Evolutionary conservation across 768 basidiomycete species (phyloP).

Genomic region (Mycena venus): DNA sequence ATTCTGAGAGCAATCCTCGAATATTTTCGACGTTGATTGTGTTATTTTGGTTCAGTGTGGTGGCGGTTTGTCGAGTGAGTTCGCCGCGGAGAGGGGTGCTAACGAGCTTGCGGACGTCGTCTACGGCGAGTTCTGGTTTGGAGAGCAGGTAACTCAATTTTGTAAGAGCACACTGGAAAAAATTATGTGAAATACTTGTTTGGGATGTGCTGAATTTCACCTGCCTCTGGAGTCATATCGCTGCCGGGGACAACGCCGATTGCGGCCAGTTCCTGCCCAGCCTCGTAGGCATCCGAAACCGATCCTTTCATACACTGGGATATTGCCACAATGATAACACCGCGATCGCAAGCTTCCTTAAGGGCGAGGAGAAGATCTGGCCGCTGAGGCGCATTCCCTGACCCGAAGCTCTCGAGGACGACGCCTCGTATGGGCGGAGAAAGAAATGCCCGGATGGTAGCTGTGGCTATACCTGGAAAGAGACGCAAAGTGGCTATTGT

Average conservation of each 20-base stretch:
- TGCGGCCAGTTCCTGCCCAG: slow-evolving; percentile 76
- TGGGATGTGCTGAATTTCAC: background rate
- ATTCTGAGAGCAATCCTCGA: slow-evolving; percentile 74
- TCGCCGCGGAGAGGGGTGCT: slow-evolving; percentile 89
- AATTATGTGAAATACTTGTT: slow-evolving; percentile 1
- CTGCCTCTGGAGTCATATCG: slow-evolving; percentile 97
- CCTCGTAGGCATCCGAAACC: slow-evolving; percentile 88
- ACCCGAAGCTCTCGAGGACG: slow-evolving; percentile 92
- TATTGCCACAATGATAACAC: slow-evolving; percentile 91
- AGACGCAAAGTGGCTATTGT: slow-evolving; percentile 81
- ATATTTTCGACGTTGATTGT: slow-evolving; percentile 69
- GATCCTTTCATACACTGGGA: slow-evolving; percentile 91
- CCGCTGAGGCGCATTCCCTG: slow-evolving; percentile 92
- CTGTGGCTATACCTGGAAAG: slow-evolving; percentile 87
- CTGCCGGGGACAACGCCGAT: slow-evolving; percentile 87
- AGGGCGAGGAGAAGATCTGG: slow-evolving; percentile 81
- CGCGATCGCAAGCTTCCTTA: slow-evolving; percentile 84
- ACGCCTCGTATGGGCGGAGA: slow-evolving; percentile 82
- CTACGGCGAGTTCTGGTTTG: slow-evolving; percentile 78
- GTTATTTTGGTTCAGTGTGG: slow-evolving; percentile 59
- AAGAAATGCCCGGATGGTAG: slow-evolving; percentile 83
- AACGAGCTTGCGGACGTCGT: slow-evolving; percentile 82
- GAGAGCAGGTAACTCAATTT: slow-evolving; percentile 93
- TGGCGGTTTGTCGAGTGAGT: slow-evolving; percentile 69
- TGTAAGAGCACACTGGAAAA: slow-evolving; percentile 82